Evolutionary conservation across 768 basidiomycete genomes (phyloP), one percentile per base, ranked within the genome.

Genomic region (Trametes cubensis): DNA sequence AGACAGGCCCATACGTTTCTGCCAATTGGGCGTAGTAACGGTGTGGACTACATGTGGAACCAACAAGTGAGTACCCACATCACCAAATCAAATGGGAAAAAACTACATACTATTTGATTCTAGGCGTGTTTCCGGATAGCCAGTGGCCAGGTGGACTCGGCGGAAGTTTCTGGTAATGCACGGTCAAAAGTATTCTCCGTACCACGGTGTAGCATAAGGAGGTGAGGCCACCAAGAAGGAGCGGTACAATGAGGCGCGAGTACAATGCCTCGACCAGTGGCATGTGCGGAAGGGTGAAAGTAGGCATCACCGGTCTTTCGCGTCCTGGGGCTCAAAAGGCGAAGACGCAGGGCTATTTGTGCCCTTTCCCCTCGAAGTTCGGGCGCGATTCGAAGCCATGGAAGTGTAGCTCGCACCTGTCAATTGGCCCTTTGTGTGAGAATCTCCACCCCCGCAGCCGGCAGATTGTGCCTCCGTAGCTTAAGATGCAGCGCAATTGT

Each of bases 1-100:
- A 85, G 8, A 88, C 76, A 0, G 86, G 83, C 0, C 87, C 87
- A 62, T 88, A 88, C 64, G 80, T 69, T 67, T 85, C 78, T 10
- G 82, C 80, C 81, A 85, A 85, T 63, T 83, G 79, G 39, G 84
- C 82, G 56, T 55, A 69, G 18, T 65, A 50, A 4, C 52, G 61
- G 28, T 55, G 51, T 10, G 45, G 50, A 23, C 64, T 59, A 44
- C 42, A 7, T 23, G 0, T 15, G 20, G 2, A 1, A 18, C 51
- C 2, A 59, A 14, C 20, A 52, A 15, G 20, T 10, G 1, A 13
- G 14, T 0, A 2, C n/a, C n/a, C n/a, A n/a, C n/a, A n/a, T n/a
- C n/a, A n/a, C n/a, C n/a, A n/a, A n/a, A n/a, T n/a, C n/a, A n/a
- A n/a, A n/a, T n/a, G 20, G n/a, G 14, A 6, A 14, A 26, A 13